A percentile compares a stretch with the other conserved stretches of the same genome.
Evolutionary conservation across 345 rosid species (phyloP).

Genomic region (Anastatica hierochuntica): DNA sequence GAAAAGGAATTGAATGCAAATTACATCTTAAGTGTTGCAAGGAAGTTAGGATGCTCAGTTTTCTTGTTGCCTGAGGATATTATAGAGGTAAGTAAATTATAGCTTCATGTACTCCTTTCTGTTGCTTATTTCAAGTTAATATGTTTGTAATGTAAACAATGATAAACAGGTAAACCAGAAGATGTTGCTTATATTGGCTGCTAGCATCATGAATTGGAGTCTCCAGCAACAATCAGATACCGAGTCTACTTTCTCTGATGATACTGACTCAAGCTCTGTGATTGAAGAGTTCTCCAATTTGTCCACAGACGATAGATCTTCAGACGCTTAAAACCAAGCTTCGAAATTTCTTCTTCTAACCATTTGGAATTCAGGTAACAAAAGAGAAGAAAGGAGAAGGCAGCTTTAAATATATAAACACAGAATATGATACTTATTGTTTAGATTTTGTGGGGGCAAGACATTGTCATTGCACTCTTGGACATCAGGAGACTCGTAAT

Average conservation of each 20-base stretch:
- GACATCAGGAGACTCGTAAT: too few species aligned
- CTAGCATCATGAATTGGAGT: constrained; percentile 92
- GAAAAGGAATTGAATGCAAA: constrained; percentile 79
- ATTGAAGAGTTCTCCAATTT: too few species aligned
- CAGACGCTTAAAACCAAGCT: too few species aligned
- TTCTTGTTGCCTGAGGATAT: constrained; percentile 95
- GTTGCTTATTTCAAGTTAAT: too few species aligned
- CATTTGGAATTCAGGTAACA: too few species aligned
- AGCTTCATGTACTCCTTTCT: neutral
- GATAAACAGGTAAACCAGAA: constrained; percentile 67
- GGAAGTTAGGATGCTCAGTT: constrained; percentile 89
- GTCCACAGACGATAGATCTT: too few species aligned
- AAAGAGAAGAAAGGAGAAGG: too few species aligned
- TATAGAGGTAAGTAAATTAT: constrained; percentile 43
- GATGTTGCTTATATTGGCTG: constrained; percentile 76
- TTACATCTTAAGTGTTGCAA: constrained; percentile 84
- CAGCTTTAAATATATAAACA: too few species aligned
- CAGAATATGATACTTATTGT: too few species aligned
- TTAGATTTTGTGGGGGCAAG: too few species aligned
- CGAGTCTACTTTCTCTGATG: constrained; percentile 20
- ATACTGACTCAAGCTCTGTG: constrained; percentile 19
- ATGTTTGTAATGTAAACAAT: neutral
- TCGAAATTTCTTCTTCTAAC: too few species aligned
- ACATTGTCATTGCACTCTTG: too few species aligned
- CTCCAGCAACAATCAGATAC: constrained; percentile 38